These are phyloP conservation scores for Chenopodium quinoa DNA, from an alignment of 148 eudicot genomes.

Conservation along the genomic window DNA sequence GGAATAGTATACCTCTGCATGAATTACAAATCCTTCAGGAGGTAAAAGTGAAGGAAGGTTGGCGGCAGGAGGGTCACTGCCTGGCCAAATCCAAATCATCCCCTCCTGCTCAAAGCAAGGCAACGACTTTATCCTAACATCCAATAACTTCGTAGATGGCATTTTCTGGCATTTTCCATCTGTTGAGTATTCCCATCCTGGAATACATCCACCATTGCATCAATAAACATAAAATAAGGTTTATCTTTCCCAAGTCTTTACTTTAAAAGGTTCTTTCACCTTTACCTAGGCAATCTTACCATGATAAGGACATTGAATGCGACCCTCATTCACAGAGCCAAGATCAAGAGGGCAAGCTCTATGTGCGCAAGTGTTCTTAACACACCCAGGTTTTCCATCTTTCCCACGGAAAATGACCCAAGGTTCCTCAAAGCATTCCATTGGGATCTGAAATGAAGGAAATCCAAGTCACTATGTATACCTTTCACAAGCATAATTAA, in stretches of 20 bases:
- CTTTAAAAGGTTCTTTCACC: neutral
- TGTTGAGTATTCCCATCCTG: conserved; percentile 98
- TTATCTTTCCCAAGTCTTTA: neutral
- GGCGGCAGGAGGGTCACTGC: conserved; percentile 77
- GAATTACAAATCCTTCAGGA: conserved; percentile 80
- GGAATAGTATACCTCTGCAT: conserved; percentile 67
- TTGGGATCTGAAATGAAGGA: conserved; percentile 57
- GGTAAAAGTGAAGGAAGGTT: conserved; percentile 73
- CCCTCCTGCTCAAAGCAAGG: conserved; percentile 96
- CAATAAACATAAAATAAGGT: neutral
- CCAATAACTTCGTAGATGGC: conserved; percentile 81
- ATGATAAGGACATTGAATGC: conserved; percentile 93
- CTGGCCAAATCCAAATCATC: conserved; percentile 99
- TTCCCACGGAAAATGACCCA: conserved; percentile 97
- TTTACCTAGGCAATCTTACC: conserved; percentile 32
- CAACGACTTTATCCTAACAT: conserved; percentile 69
- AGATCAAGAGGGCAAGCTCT: conserved; percentile 97
- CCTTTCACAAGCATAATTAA: neutral
- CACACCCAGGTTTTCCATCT: conserved; percentile 90
- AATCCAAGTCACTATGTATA: neutral
- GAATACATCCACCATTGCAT: conserved; percentile 5
- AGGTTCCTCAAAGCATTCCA: conserved; percentile 89
- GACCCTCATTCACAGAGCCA: conserved; percentile 90
- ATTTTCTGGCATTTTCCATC: conserved; percentile 96
- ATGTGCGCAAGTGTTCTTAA: conserved; percentile 90